Conservation (phyloP, 2,329 filamentous ascomycete species). For the Microdochium trichocladiopsis region DNA sequence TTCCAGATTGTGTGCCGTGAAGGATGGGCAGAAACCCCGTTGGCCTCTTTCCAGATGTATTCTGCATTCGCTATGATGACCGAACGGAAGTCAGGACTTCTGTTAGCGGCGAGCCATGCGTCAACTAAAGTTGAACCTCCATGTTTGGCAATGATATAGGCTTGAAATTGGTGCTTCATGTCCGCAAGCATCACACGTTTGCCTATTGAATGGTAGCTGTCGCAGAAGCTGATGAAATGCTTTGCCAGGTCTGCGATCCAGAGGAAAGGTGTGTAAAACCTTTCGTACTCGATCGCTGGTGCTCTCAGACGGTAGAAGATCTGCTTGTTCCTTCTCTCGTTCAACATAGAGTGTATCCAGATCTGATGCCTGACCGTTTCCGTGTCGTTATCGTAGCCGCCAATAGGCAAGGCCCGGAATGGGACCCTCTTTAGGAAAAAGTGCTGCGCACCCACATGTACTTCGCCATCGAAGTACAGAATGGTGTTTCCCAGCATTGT, state of each 20-base stretch:
- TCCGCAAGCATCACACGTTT: slow-evolving; percentile 39
- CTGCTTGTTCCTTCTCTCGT: slow-evolving; percentile 23
- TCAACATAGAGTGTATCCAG: slow-evolving; percentile 54
- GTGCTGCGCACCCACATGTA: slow-evolving; percentile 34
- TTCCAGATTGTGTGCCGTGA: slow-evolving; percentile 42
- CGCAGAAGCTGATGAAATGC: slow-evolving; percentile 62
- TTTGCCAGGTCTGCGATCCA: slow-evolving; percentile 69
- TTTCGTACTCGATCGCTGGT: slow-evolving; percentile 52
- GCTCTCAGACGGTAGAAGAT: slow-evolving; percentile 58
- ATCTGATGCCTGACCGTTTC: slow-evolving; percentile 44
- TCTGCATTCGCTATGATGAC: slow-evolving; percentile 51
- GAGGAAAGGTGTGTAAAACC: slow-evolving; percentile 56
- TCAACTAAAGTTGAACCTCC: slow-evolving; percentile 30
- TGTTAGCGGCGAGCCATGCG: slow-evolving; percentile 45
- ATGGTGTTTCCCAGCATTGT: slow-evolving; percentile 22
- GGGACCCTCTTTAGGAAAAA: slow-evolving; percentile 48
- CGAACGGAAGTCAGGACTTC: slow-evolving; percentile 53
- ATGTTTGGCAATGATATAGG: slow-evolving; percentile 47
- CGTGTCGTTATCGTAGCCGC: slow-evolving; percentile 49
- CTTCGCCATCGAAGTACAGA: slow-evolving; percentile 53
- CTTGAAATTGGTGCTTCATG: slow-evolving; percentile 50
- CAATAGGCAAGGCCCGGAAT: slow-evolving; percentile 56
- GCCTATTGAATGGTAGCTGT: slow-evolving; percentile 18
- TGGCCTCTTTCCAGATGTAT: slow-evolving; percentile 60
- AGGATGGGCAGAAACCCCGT: slow-evolving; percentile 33